Percentiles rank a stretch among this genome's conserved stretches.
These are phyloP conservation scores for Phaeosphaeria sp. DNA, from an alignment of 2,329 filamentous ascomycete species.

Conservation along the genomic window DNA sequence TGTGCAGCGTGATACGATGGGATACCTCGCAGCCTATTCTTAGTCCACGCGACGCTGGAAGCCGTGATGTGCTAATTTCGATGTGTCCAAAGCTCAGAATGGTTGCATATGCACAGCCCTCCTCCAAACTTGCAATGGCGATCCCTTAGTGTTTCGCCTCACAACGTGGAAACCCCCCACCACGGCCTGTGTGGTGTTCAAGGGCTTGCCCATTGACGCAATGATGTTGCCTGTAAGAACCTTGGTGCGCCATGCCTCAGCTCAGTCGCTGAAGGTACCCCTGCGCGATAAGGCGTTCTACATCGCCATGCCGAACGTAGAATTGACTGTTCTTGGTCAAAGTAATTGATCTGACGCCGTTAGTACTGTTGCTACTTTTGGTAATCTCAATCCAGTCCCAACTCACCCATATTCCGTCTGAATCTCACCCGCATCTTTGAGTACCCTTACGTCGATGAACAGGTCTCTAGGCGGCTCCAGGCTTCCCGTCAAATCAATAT, in stretches of 20 bases:
- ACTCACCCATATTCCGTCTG: constrained; percentile 97
- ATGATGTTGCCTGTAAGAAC: neutral
- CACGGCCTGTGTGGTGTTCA: neutral
- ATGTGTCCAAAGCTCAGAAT: neutral
- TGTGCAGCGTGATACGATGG: neutral
- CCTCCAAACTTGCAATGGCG: neutral
- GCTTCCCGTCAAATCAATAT: constrained; percentile 93
- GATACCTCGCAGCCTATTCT: neutral
- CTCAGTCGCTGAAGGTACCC: constrained; percentile 91
- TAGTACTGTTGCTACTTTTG: neutral
- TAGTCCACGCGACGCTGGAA: neutral
- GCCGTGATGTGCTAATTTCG: neutral
- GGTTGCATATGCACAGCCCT: neutral
- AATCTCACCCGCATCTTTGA: constrained; percentile 97
- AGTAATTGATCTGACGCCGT: constrained; percentile 77
- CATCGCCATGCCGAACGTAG: constrained; percentile 93
- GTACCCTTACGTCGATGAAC: constrained; percentile 93
- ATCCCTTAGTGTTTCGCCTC: neutral
- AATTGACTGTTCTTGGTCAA: constrained; percentile 98
- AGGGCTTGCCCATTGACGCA: neutral
- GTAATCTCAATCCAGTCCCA: neutral
- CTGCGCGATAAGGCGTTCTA: constrained; percentile 91
- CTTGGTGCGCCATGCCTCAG: constrained; percentile 55
- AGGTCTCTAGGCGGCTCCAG: constrained; percentile 93
- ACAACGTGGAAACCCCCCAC: neutral